Conservation (phyloP, 208 protist genomes). For the Spongospora subterranea region DNA sequence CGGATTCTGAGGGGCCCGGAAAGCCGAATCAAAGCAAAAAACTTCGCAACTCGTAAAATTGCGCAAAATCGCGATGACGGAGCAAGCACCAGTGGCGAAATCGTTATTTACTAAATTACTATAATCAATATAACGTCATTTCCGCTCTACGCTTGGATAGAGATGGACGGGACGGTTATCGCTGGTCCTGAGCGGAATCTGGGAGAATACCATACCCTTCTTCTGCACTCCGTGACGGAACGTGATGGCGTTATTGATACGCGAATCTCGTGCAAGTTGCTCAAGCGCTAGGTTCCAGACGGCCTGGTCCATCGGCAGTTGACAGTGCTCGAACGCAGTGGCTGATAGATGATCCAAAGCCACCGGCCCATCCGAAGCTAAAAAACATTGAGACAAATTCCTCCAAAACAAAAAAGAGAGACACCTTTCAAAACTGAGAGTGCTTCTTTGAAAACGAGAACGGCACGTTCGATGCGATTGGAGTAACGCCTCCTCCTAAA, state of each 20-base stretch:
- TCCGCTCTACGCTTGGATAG: background rate
- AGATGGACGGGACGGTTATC: background rate
- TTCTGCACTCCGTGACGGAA: conserved; percentile 44
- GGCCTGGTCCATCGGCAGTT: background rate
- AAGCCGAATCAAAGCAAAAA: no score
- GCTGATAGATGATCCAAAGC: conserved; percentile 25
- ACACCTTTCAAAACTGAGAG: conserved; percentile 13
- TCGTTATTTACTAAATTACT: no score
- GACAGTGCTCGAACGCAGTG: conserved; percentile 26
- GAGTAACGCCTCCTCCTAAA: background rate
- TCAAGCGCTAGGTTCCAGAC: conserved; percentile 16
- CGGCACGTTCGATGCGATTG: background rate
- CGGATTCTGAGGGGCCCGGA: no score
- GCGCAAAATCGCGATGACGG: no score
- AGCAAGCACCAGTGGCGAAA: no score
- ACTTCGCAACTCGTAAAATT: no score
- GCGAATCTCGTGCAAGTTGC: conserved; percentile 15
- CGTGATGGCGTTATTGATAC: conserved; percentile 46
- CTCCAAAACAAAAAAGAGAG: conserved; percentile 15
- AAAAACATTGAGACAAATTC: background rate
- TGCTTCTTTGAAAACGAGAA: conserved; percentile 33
- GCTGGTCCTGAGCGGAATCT: background rate
- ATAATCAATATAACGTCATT: background rate
- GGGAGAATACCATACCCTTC: conserved; percentile 30
- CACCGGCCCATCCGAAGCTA: background rate